These are phyloP conservation scores for Barbarea vulgaris DNA, from an alignment of 345 rosid species.

Conservation along the genomic window DNA sequence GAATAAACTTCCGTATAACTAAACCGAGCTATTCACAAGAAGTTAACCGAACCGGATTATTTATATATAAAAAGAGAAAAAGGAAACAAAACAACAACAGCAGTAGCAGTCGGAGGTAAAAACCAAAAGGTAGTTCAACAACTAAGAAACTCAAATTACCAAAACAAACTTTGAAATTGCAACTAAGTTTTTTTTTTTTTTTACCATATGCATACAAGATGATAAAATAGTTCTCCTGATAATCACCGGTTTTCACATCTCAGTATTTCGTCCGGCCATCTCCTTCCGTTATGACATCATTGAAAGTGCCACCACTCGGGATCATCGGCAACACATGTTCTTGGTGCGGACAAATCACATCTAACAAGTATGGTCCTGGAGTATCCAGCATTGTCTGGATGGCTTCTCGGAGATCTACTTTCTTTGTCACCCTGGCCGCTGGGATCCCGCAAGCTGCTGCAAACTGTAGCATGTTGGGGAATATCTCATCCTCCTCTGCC, in stretches of 20 bases:
- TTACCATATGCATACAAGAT: slow-evolving; percentile 24
- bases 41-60: slow-evolving; percentile 27
- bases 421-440: slow-evolving; percentile 73
- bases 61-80: slow-evolving; percentile 9
- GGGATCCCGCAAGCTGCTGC: slow-evolving; percentile 91
- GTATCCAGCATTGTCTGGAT: slow-evolving; percentile 87
- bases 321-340: slow-evolving; percentile 98
- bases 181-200: slow-evolving; percentile 19
- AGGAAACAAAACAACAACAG: not conserved
- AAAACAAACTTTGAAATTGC: slow-evolving; percentile 1
- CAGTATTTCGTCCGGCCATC: slow-evolving; percentile 76
- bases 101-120: not conserved
- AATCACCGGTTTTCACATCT: slow-evolving; percentile 14
- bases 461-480: slow-evolving; percentile 80
- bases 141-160: slow-evolving; percentile 20
- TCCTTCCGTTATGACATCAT: slow-evolving; percentile 82
- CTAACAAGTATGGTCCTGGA: slow-evolving; percentile 88
- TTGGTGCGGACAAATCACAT: slow-evolving; percentile 94
- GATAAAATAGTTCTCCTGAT: not conserved
- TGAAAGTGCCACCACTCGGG: slow-evolving; percentile 93
- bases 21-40: not conserved
- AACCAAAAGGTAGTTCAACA: slow-evolving; percentile 20
- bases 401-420: slow-evolving; percentile 66
- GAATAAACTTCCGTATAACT: not conserved
- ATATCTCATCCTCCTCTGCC: slow-evolving; percentile 66